phyloP scores from a whole-genome alignment of 495 filamentous ascomycete genomes.

The Glonium stellatum region DNA sequence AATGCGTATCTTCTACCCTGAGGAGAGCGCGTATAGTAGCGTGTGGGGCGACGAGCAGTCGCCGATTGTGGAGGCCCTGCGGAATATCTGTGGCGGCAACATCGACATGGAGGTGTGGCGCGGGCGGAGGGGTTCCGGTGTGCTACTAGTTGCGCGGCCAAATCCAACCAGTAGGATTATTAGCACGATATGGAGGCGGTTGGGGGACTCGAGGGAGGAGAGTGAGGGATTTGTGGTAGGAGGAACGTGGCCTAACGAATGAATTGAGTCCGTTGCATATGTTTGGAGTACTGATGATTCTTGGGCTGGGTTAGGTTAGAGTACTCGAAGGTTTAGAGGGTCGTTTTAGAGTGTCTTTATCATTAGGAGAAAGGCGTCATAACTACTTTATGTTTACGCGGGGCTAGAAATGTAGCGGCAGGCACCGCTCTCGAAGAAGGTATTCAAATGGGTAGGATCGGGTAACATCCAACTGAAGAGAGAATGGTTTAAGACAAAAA shows the following conservation, averaged over 20 bases:
- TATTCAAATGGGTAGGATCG: no score
- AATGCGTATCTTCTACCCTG: slow-evolving; percentile 29
- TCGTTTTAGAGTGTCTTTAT: no score
- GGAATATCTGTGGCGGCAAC: slow-evolving; percentile 25
- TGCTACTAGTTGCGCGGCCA: slow-evolving; percentile 17
- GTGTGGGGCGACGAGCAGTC: slow-evolving; percentile 29
- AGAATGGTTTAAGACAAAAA: no score
- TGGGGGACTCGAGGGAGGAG: slow-evolving; percentile 13
- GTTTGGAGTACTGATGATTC: background rate
- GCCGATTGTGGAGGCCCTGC: slow-evolving; percentile 25
- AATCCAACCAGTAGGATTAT: slow-evolving; percentile 15
- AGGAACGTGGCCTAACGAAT: background rate
- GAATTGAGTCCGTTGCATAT: slow-evolving; percentile 2
- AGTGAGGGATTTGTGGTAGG: background rate
- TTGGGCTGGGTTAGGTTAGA: no score
- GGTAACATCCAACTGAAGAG: no score
- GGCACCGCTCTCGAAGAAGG: no score
- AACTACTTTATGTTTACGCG: no score
- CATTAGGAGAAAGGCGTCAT: no score
- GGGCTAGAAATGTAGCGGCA: no score
- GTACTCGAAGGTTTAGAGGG: no score
- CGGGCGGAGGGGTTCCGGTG: slow-evolving; percentile 25
- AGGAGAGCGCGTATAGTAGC: slow-evolving; percentile 20
- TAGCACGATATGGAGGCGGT: slow-evolving; percentile 28
- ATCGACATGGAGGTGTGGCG: slow-evolving; percentile 30